Conservation (phyloP, 768 basidiomycete genomes). For the Pulveroboletus ravenelii region DNA sequence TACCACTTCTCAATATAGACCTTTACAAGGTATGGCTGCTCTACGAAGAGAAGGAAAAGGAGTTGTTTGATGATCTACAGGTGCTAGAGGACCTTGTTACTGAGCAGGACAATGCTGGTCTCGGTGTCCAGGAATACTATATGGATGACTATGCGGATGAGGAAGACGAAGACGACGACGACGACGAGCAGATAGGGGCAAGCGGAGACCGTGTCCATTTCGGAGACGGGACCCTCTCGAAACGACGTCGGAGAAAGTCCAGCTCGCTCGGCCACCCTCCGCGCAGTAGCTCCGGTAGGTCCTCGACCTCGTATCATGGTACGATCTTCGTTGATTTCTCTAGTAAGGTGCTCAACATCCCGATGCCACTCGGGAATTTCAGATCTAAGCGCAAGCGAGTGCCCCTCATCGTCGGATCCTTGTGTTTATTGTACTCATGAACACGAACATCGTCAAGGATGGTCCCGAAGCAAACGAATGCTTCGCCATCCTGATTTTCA, state of each 20-base stretch:
- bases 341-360: conserved; percentile 34
- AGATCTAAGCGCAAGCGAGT: conserved; percentile 60
- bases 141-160: conserved; percentile 45
- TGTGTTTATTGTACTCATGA: conserved; percentile 59
- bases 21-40: conserved; percentile 75
- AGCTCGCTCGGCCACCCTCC: conserved; percentile 23
- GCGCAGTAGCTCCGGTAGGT: conserved; percentile 24
- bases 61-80: conserved; percentile 57
- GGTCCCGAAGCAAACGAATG: conserved; percentile 78
- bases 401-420: conserved; percentile 47
- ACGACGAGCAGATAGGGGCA: conserved; percentile 21
- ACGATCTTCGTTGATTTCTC: background rate
- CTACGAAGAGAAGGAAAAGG: conserved; percentile 72
- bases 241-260: conserved; percentile 35
- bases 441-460: conserved; percentile 49
- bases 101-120: conserved; percentile 57
- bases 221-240: conserved; percentile 26
- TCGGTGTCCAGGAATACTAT: conserved; percentile 47
- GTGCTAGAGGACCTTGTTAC: conserved; percentile 54
- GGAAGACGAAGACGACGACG: conserved; percentile 58
- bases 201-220: conserved; percentile 21
- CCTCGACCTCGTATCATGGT: background rate
- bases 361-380: conserved; percentile 64
- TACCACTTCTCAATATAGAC: conserved; percentile 75
- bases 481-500: conserved; percentile 83